A percentile compares a stretch with the other conserved stretches of the same genome.
Conservation (phyloP, 2,329 filamentous ascomycete genomes). For the Cadophora gregata region DNA sequence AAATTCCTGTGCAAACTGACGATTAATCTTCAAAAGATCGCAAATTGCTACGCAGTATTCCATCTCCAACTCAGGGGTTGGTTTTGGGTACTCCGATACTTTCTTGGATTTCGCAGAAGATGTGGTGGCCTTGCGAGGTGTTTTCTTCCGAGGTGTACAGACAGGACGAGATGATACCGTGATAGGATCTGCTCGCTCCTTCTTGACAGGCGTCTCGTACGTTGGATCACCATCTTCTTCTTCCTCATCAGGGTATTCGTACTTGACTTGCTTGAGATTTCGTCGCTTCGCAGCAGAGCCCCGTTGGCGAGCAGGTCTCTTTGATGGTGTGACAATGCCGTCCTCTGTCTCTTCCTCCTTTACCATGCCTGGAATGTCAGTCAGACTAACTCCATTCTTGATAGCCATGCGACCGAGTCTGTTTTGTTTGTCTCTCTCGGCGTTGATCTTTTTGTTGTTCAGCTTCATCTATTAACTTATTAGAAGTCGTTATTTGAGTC, state of each 20-base stretch:
- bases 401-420: constrained; percentile 33
- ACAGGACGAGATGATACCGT: background rate
- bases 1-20: background rate
- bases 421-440: constrained; percentile 38
- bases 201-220: constrained; percentile 13
- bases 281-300: background rate
- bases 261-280: background rate
- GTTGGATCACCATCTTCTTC: background rate
- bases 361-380: constrained; percentile 1
- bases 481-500: background rate
- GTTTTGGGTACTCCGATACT: background rate
- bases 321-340: background rate
- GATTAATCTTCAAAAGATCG: background rate
- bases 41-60: background rate
- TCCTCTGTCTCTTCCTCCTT: background rate
- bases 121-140: background rate
- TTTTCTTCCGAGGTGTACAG: background rate
- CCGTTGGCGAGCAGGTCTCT: background rate
- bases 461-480: constrained; percentile 34
- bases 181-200: background rate
- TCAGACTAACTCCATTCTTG: constrained; percentile 18
- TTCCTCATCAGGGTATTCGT: background rate
- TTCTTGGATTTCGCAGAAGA: background rate
- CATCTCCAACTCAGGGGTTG: constrained; percentile 1
- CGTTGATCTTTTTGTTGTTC: constrained; percentile 39